Conservation (phyloP, 2,329 filamentous ascomycete species). For the Rutstroemia sp. region DNA sequence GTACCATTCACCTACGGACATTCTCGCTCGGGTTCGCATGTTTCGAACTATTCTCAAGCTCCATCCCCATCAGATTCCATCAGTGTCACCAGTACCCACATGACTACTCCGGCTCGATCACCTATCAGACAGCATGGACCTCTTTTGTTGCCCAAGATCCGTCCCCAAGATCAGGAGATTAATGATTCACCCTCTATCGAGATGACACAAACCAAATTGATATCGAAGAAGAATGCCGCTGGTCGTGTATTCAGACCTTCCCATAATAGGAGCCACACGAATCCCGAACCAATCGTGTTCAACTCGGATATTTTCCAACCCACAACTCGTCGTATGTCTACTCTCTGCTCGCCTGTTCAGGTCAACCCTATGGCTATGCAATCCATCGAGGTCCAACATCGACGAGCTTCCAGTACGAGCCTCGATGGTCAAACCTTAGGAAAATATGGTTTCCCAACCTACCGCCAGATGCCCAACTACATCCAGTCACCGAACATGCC, state of each 20-base stretch:
- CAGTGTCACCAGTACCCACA: conserved; percentile 60
- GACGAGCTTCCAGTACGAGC: conserved; percentile 60
- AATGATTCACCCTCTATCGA: conserved; percentile 41
- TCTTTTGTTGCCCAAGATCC: conserved; percentile 76
- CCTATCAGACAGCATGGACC: conserved; percentile 74
- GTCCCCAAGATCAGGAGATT: conserved; percentile 73
- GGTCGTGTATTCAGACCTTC: conserved; percentile 35
- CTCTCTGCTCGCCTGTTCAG: conserved; percentile 26
- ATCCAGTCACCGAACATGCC: conserved; percentile 28
- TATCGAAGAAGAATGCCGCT: conserved; percentile 23
- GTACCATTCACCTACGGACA: conserved; percentile 39
- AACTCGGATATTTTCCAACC: conserved; percentile 19
- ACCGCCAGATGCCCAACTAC: conserved; percentile 63
- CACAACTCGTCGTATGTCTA: conserved; percentile 25
- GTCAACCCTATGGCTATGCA: conserved; percentile 15
- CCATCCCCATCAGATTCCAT: conserved; percentile 42
- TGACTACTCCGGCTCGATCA: conserved; percentile 63
- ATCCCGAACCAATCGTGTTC: conserved; percentile 46
- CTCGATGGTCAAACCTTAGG: conserved; percentile 59
- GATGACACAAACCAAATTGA: conserved; percentile 48
- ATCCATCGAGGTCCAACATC: conserved; percentile 34
- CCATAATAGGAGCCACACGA: conserved; percentile 53
- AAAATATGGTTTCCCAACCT: conserved; percentile 77
- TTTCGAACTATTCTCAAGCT: conserved; percentile 54
- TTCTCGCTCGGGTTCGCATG: conserved; percentile 31